These are phyloP conservation scores for Colletotrichum endophyticum DNA, from an alignment of 2,329 filamentous ascomycete genomes.

Conservation along the genomic window DNA sequence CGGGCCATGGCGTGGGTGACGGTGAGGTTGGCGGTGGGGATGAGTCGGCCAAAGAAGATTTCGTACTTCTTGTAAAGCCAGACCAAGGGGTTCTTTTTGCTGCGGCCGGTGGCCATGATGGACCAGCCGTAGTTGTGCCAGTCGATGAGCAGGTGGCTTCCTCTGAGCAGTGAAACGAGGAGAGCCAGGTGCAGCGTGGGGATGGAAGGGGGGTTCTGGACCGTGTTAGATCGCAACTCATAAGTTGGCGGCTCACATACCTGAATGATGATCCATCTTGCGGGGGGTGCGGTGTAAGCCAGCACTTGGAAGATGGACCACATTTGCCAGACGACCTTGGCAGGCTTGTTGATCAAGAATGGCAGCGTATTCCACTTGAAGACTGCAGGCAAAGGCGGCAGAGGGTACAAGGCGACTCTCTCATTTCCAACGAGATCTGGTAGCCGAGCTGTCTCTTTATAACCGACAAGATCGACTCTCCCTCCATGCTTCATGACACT, in stretches of 20 bases:
- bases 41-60: conserved; percentile 68
- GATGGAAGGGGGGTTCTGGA: conserved; percentile 90
- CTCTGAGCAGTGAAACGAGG: conserved; percentile 75
- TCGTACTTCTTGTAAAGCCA: conserved; percentile 80
- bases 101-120: conserved; percentile 73
- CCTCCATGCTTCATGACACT: conserved; percentile 86
- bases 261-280: conserved; percentile 86
- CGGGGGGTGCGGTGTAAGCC: conserved; percentile 74
- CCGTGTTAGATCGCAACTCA: background rate
- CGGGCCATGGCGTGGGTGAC: conserved; percentile 89
- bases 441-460: conserved; percentile 84
- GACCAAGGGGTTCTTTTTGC: conserved; percentile 74
- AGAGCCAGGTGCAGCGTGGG: conserved; percentile 83
- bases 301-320: conserved; percentile 73
- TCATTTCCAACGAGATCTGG: conserved; percentile 75
- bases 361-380: conserved; percentile 73
- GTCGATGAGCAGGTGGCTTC: conserved; percentile 86
- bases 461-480: conserved; percentile 85
- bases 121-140: conserved; percentile 99
- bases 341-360: conserved; percentile 78
- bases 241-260: conserved; percentile 39
- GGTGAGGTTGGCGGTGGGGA: conserved; percentile 76
- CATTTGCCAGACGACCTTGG: conserved; percentile 87
- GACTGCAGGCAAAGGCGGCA: conserved; percentile 69
- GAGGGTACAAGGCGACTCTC: conserved; percentile 72